Conservation (phyloP, 2,329 filamentous ascomycete species). For the Lasiodiplodia theobromae region DNA sequence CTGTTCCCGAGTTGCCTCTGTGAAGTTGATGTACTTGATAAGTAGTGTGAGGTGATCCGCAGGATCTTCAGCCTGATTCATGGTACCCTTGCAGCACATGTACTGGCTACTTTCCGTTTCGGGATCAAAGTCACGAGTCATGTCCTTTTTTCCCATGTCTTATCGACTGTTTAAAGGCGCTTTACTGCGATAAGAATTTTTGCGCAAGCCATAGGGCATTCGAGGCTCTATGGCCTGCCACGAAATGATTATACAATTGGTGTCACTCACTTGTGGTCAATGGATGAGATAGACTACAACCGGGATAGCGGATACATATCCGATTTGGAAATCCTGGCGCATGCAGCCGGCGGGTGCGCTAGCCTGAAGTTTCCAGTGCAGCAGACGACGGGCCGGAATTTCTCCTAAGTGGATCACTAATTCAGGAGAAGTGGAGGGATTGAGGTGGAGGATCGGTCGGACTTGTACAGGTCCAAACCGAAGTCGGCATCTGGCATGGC, state of each 20-base stretch:
- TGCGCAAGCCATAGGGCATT: too few species aligned
- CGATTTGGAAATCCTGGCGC: not conserved
- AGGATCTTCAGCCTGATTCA: not conserved
- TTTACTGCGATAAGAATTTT: not conserved
- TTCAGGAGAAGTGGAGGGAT: not conserved
- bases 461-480: not conserved
- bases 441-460: slow-evolving; percentile 14
- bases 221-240: too few species aligned
- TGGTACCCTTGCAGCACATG: not conserved
- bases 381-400: not conserved
- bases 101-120: too few species aligned
- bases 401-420: not conserved
- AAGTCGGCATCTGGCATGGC: slow-evolving; percentile 16
- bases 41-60: not conserved
- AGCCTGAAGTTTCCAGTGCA: not conserved
- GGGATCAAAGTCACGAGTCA: not conserved
- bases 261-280: not conserved
- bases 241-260: not conserved
- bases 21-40: not conserved
- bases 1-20: not conserved
- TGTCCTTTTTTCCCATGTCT: not conserved
- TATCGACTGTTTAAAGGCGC: too few species aligned
- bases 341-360: not conserved
- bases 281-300: not conserved
- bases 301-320: slow-evolving; percentile 5